Evolutionary conservation across 139 green algal genomes (phyloP), one percentile per base, ranked within the genome.

Genomic region (Tetratostichococcus sp.): DNA sequence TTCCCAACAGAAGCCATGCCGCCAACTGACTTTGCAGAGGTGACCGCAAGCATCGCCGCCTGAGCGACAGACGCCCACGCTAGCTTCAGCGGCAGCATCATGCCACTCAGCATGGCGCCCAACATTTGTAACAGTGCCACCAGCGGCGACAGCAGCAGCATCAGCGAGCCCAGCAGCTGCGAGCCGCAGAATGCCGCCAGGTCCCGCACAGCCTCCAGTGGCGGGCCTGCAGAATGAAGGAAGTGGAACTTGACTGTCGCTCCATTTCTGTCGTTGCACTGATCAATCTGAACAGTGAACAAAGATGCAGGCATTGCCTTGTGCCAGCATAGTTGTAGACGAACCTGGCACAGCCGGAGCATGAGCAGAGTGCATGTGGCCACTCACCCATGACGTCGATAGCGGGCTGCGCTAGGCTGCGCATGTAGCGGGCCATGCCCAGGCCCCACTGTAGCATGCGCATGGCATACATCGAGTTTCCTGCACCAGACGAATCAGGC

Each of bases 21-120:
- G 50, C 50, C 19, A 26, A 5, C 11, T 28, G 17, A 26, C 50
- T 5, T 17, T 8, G 50, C 50, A 28, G 50, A 8, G 17, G 11
- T 17, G 19, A 62, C 14, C 2, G 19, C 50, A 25, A 17, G 2
- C 11, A 8, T 26, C 11, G 11, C 50, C 8, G 11, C 6, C 50
- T 23, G 19, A 8, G 11, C 19, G 50, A 26, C 50, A 26, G 50
- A 62, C 17, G 2, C 50, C 50, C 11, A 23, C 19, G 19, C 50
- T 26, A 62, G 50, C 50, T 4, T 26, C 22, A 71, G 35, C 31
- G 75, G 75, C 69, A 69, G 43, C 28, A 80, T 35, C 2, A 31
- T 32, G 0, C 42, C 75, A 14, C 35, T 28, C 1, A 75, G 19
- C 30, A 19, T 14, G 0, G 14, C 58, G n/a, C 73, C 25, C 28